These are phyloP conservation scores for Saccharomyces hybrid DNA, from an alignment of 1,139 yeast species.

Conservation along the genomic window DNA sequence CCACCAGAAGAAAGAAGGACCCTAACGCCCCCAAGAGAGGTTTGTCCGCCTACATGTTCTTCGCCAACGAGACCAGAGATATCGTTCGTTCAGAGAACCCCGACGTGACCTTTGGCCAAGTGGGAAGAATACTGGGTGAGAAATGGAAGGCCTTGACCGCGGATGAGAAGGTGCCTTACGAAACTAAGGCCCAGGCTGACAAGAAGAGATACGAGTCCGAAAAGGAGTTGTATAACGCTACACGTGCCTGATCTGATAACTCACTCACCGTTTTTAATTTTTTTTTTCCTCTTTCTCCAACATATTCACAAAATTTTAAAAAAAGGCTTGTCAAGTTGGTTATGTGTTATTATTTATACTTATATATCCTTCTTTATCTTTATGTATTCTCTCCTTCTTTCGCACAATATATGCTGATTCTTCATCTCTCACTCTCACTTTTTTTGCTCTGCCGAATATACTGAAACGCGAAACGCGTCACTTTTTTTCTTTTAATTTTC, in stretches of 20 bases:
- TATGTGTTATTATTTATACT: neutral
- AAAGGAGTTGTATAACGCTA: constrained; percentile 77
- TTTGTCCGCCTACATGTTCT: constrained; percentile 96
- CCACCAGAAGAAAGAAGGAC: constrained; percentile 44
- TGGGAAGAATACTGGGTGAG: constrained; percentile 88
- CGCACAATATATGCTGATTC: neutral
- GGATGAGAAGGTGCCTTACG: constrained; percentile 83
- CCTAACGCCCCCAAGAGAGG: constrained; percentile 99
- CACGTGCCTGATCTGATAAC: constrained; percentile 22
- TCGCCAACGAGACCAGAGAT: constrained; percentile 96
- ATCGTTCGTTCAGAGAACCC: constrained; percentile 91
- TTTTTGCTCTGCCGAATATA: neutral
- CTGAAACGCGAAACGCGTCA: neutral
- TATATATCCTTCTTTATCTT: constrained; percentile 2
- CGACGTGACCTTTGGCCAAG: constrained; percentile 86
- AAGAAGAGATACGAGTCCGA: constrained; percentile 96
- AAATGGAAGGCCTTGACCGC: constrained; percentile 86
- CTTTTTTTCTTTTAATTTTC: neutral
- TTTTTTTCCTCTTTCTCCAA: neutral
- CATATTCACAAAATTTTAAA: neutral
- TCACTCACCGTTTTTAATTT: neutral
- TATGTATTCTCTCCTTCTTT: neutral
- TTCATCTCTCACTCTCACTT: neutral
- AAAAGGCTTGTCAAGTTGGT: neutral
- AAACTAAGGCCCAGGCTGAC: constrained; percentile 88